Evolutionary conservation across 2,329 filamentous ascomycete genomes (phyloP), one percentile per base, ranked within the genome.

Genomic region (Fonsecaea erecta): DNA sequence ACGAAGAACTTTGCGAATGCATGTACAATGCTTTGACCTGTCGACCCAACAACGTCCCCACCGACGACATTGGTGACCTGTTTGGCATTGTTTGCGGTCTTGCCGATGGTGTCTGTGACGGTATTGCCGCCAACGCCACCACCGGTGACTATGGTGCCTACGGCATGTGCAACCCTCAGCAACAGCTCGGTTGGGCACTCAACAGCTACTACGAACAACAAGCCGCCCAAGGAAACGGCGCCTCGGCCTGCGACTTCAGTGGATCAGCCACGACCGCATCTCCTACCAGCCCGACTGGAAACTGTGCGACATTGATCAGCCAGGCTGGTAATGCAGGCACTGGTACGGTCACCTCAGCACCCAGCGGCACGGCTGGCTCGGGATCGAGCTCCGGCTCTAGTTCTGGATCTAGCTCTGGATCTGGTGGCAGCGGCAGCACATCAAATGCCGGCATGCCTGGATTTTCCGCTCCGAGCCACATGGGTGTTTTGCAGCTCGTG

Each of bases 1-100:
- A 98, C 80, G 75, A 86, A 52, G 75, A 86, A 52, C 88, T 96
- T 53, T 99, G 95, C 85, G 78, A 83, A 64, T 99, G 95, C 86
- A 97, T 97, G 91, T 85, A 86, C 77, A 82, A 86, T 69, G 87
- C 87, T 52, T 81, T 96, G 63, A 80, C 82, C 65, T 99, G 95
- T 80, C 86, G 92, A 66, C 81, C 85, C 52, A 78, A 83, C 53
- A 78, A 79, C 72, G 80, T 92, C 26, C 80, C 84, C 69, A 76
- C 81, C 56, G 82, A 88, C 60, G 80, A 86, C 63, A 90, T 87
- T 73, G 86, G 85, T 56, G 80, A 84, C 16, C 85, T 95, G 71
- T 98, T 98, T 78, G 83, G 74, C 54, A 68, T 74, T 11, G 73
- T 82, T 54, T 82, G 79, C 66, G 79, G 79, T 64, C 70, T 75